A percentile compares a stretch with the other conserved stretches of the same genome.
Conservation (phyloP, 768 basidiomycete species). For the Dendrothele bispora region DNA sequence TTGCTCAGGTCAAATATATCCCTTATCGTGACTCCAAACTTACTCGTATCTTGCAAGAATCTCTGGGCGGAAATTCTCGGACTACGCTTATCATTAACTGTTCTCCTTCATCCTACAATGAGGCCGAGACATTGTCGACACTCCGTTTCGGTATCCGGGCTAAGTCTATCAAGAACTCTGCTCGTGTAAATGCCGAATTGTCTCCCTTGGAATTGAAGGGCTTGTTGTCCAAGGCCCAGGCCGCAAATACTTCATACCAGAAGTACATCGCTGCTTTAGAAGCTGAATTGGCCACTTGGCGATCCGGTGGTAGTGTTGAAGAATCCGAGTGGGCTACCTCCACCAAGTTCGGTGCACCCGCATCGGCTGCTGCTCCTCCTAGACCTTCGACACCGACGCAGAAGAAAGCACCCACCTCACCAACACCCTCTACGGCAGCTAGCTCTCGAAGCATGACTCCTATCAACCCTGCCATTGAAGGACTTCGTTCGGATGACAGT, state of each 20-base stretch:
- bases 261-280: slow-evolving; percentile 89
- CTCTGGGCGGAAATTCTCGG: slow-evolving; percentile 90
- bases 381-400: slow-evolving; percentile 51
- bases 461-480: slow-evolving; percentile 70
- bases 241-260: slow-evolving; percentile 80
- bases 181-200: slow-evolving; percentile 96
- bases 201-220: slow-evolving; percentile 95
- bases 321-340: slow-evolving; percentile 78
- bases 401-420: slow-evolving; percentile 69
- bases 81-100: slow-evolving; percentile 99
- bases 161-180: slow-evolving; percentile 99
- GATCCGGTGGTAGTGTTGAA: slow-evolving; percentile 82
- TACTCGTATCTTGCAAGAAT: slow-evolving; percentile 98
- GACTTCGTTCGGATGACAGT: slow-evolving; percentile 73
- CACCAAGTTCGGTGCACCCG: slow-evolving; percentile 51
- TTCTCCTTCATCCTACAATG: slow-evolving; percentile 96
- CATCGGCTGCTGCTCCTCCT: slow-evolving; percentile 39
- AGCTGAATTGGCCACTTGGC: slow-evolving; percentile 88
- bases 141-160: slow-evolving; percentile 99
- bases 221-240: slow-evolving; percentile 84
- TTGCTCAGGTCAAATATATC: slow-evolving; percentile 83
- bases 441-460: slow-evolving; percentile 66
- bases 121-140: slow-evolving; percentile 92
- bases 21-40: slow-evolving; percentile 99
- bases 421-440: slow-evolving; percentile 50